Evolutionary conservation across 768 basidiomycete genomes (phyloP).

Genomic region (Clavulina sp.): DNA sequence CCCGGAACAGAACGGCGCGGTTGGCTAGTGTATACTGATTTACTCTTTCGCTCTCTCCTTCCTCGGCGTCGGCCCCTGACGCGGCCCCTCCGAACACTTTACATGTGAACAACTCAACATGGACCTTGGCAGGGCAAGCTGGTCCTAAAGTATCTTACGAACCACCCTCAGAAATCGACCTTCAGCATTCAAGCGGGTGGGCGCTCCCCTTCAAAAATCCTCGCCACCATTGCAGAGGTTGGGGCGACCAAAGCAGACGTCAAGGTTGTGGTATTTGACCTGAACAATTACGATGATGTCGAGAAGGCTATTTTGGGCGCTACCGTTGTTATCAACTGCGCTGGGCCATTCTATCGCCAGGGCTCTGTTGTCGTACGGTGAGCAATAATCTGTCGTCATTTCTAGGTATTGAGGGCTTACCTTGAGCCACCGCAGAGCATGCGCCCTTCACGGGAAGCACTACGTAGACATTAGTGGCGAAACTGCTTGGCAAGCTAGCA

Average conservation of each 20-base stretch:
- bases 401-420: not conserved
- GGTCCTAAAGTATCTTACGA: conserved; percentile 44
- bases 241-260: conserved; percentile 26
- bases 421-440: conserved; percentile 30
- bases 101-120: not conserved
- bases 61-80: too few relatives aligned
- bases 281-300: conserved; percentile 34
- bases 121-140: conserved; percentile 30
- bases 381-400: conserved; percentile 13
- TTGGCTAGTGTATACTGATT: not conserved
- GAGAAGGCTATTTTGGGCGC: conserved; percentile 38
- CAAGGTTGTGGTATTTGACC: conserved; percentile 36
- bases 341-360: conserved; percentile 58
- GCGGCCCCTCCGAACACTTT: too few relatives aligned
- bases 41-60: not conserved
- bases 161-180: conserved; percentile 35
- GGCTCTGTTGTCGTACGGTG: conserved; percentile 58
- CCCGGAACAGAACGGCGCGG: too few relatives aligned
- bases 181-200: conserved; percentile 60
- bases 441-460: conserved; percentile 54
- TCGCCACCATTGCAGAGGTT: conserved; percentile 31
- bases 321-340: conserved; percentile 56
- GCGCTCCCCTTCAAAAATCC: conserved; percentile 45
- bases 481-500: conserved; percentile 41
- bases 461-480: conserved; percentile 63